Conservation (phyloP, 768 basidiomycete genomes). For the Boletus bicolor region DNA sequence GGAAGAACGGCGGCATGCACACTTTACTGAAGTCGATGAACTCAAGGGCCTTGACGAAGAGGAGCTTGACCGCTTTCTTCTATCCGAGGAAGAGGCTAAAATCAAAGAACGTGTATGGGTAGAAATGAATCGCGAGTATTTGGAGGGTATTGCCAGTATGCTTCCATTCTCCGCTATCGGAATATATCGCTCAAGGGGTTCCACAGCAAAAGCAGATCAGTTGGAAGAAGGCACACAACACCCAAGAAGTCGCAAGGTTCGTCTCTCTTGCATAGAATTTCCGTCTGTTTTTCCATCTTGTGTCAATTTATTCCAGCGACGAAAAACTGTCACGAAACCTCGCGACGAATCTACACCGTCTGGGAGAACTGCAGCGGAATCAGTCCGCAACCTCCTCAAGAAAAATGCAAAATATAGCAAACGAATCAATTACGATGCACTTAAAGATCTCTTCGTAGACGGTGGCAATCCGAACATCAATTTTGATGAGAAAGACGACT, state of each 20-base stretch:
- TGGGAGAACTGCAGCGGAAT: constrained; percentile 34
- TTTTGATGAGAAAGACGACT: constrained; percentile 43
- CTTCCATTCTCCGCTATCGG: neutral
- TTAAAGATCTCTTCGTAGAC: constrained; percentile 73
- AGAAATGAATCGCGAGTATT: constrained; percentile 86
- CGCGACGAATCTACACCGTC: constrained; percentile 67
- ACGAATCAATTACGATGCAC: constrained; percentile 90
- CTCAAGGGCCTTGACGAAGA: constrained; percentile 83
- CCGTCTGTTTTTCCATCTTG: constrained; percentile 12
- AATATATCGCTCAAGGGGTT: constrained; percentile 44
- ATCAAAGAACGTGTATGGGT: constrained; percentile 94
- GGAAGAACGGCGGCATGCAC: constrained; percentile 57
- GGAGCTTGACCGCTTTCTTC: constrained; percentile 77
- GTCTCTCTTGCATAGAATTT: constrained; percentile 43
- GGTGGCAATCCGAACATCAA: constrained; percentile 19
- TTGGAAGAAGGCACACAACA: constrained; percentile 37
- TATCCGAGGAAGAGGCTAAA: constrained; percentile 76
- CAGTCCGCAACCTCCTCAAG: constrained; percentile 55
- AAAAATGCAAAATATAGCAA: constrained; percentile 88
- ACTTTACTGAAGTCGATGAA: constrained; percentile 51
- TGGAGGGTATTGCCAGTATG: constrained; percentile 77
- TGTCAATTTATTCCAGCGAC: constrained; percentile 46
- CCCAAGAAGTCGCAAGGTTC: constrained; percentile 75
- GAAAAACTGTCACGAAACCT: constrained; percentile 62
- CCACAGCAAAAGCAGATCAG: constrained; percentile 67